phyloP scores from a whole-genome alignment of 106 monocot genomes.

The Vanilla planifolia region DNA sequence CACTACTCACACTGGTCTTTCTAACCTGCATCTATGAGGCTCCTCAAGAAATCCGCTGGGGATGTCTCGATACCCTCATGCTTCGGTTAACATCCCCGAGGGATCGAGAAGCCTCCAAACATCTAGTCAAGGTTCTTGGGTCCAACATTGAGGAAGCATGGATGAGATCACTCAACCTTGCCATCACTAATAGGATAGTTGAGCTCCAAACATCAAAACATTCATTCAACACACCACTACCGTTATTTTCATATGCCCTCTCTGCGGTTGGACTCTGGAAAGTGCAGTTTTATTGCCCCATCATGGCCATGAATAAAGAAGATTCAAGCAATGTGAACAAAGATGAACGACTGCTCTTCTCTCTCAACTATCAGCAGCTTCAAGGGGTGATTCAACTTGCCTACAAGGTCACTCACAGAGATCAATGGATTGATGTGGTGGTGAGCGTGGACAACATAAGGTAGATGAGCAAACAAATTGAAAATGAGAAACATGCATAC shows the following conservation, averaged over 20 bases:
- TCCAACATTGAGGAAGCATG: constrained; percentile 70
- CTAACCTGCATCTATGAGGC: constrained; percentile 80
- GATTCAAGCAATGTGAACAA: constrained; percentile 21
- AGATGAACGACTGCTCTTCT: constrained; percentile 74
- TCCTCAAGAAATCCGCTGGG: constrained; percentile 44
- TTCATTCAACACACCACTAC: constrained; percentile 31
- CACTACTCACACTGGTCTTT: constrained; percentile 54
- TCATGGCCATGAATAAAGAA: constrained; percentile 46
- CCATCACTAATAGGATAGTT: constrained; percentile 52
- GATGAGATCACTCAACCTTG: constrained; percentile 69
- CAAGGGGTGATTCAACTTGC: constrained; percentile 78
- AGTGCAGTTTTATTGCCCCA: constrained; percentile 69
- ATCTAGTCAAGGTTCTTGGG: constrained; percentile 40
- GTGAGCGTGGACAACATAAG: constrained; percentile 69
- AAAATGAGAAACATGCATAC: background rate
- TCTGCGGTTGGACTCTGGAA: constrained; percentile 67
- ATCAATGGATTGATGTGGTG: constrained; percentile 52
- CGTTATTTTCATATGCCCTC: constrained; percentile 59
- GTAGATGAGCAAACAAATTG: too few species aligned
- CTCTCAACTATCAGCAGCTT: constrained; percentile 66
- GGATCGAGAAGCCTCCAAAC: constrained; percentile 30
- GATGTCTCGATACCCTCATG: constrained; percentile 44
- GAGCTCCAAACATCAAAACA: constrained; percentile 34
- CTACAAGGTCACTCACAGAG: constrained; percentile 30
- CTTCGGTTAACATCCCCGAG: constrained; percentile 29